Evolutionary conservation across 352 stramenopile genomes (phyloP), one percentile per base, ranked within the genome.

Genomic region (Globisporangium rhizosaccharum): DNA sequence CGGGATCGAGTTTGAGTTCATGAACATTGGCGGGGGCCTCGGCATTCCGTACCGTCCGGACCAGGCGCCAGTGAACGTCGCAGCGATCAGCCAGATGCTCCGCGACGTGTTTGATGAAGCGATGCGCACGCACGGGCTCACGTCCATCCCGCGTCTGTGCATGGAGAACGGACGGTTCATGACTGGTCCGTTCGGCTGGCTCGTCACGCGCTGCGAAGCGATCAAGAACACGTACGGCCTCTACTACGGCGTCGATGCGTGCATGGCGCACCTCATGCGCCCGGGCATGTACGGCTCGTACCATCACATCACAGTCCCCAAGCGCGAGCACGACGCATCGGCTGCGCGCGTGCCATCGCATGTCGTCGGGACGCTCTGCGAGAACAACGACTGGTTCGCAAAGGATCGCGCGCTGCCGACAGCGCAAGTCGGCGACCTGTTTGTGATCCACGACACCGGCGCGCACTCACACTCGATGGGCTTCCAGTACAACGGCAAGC

Each of bases 311-410:
- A 87, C 82, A 14, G 67, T 96, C 26, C 84, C 85, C 0, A 69
- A 67, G 14, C 76, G 79, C 20, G 81, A 92, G 53, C 48, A 59
- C 41, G 61, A 68, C 17, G 70, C 68, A 14, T 61, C 74, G 25
- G 56, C 73, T 9, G 50, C 71, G 26, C 59, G 52, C 25, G 45
- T 36, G 26, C 61, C 73, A 33, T 69, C 79, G 17, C 82, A 96
- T 63, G 87, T 96, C 8, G 87, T 96, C 14, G 87, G 87, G 51
- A 86, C 84, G 47, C 75, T 96, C 4, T 96, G 87, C 42, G 88
- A 96, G 62, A 96, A 96, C 75, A 96, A 96, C 68, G 88, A 96
- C 69, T 96, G 88, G 88, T 96, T 93, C 55, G 87, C 85, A 28
- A 94, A 96, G 78, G 75, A 96, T 60, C 79, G 87, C 12, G 52